Conservation (phyloP, 371 early-diverging fungal genomes). For the Mucor sp. region DNA sequence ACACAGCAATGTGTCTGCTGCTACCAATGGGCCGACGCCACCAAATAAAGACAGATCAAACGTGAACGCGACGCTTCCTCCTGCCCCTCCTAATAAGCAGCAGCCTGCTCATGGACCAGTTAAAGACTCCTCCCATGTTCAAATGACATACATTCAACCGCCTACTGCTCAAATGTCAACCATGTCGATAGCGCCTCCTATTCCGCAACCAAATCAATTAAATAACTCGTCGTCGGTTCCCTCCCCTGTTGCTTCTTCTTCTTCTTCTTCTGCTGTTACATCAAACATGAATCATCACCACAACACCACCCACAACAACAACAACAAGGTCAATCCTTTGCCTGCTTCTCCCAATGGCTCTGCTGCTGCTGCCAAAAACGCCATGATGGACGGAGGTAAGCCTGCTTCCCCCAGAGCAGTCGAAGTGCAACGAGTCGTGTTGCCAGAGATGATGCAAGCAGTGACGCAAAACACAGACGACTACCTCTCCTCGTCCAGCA, state of each 20-base stretch:
- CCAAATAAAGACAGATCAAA: constrained; percentile 18
- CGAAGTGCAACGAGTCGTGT: constrained; percentile 23
- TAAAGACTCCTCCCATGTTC: constrained; percentile 28
- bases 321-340: constrained; percentile 3
- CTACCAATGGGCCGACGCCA: background rate
- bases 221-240: background rate
- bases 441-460: constrained; percentile 35
- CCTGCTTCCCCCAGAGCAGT: constrained; percentile 31
- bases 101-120: constrained; percentile 16
- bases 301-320: background rate
- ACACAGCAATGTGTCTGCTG: background rate
- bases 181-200: constrained; percentile 19
- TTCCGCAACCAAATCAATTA: constrained; percentile 11
- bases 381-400: constrained; percentile 5
- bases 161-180: constrained; percentile 32
- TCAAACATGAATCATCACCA: background rate
- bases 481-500: constrained; percentile 8
- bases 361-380: background rate
- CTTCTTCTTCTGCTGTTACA: background rate
- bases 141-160: constrained; percentile 43
- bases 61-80: constrained; percentile 17
- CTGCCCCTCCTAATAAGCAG: constrained; percentile 18
- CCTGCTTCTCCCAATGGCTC: constrained; percentile 3
- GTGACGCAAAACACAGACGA: constrained; percentile 30
- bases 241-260: constrained; percentile 3